Conservation (phyloP, 2,329 filamentous ascomycete species). For the Fusarium luffae region DNA sequence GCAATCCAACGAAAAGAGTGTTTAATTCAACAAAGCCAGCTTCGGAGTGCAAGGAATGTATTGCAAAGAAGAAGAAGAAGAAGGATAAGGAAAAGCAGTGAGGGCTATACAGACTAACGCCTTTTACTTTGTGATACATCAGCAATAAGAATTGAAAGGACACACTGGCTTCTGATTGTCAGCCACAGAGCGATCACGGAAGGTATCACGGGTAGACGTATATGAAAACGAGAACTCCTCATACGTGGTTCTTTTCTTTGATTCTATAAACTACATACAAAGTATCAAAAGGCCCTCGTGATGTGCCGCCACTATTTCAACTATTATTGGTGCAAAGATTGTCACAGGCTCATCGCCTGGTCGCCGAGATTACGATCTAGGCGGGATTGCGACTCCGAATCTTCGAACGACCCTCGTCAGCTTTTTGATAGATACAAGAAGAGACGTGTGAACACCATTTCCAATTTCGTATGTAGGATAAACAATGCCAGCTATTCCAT, state of each 20-base stretch:
- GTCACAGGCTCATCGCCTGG: background rate
- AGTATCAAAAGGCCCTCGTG: fast-evolving
- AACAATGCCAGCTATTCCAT: background rate
- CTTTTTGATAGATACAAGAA: fast-evolving
- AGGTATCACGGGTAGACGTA: background rate
- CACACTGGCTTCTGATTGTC: background rate
- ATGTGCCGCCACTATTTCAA: background rate
- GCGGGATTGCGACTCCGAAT: no score
- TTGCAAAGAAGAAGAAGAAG: background rate
- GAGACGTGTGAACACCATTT: background rate
- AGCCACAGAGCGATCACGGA: background rate
- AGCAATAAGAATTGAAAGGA: background rate
- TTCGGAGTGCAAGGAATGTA: background rate
- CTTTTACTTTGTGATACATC: background rate
- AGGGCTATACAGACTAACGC: no score
- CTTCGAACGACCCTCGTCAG: no score
- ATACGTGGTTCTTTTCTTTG: fast-evolving
- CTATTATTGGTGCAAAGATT: background rate
- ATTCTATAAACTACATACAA: fast-evolving
- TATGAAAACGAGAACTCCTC: fast-evolving
- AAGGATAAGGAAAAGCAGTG: background rate
- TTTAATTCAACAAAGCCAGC: background rate
- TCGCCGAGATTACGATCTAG: no score
- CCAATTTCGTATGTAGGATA: background rate
- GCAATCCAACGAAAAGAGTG: background rate